Evolutionary conservation across 441 rosid species (phyloP).

Genomic region (Arabidopsis lyrata): DNA sequence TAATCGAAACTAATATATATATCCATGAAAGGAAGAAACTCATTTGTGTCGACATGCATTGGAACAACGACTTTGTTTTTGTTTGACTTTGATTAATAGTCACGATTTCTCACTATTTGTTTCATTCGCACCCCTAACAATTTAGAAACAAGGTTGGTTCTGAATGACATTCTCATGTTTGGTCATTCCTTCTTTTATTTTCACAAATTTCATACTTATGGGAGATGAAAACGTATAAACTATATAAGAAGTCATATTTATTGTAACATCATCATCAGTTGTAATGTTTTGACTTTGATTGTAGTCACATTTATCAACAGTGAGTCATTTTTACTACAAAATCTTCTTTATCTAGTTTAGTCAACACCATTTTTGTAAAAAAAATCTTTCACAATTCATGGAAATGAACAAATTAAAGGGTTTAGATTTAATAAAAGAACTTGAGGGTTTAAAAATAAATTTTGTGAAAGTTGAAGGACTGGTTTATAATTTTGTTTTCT

Average conservation of each 20-base stretch:
- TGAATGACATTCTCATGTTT: slow-evolving; percentile 10
- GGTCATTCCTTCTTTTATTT: background rate
- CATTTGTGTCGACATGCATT: slow-evolving; percentile 30
- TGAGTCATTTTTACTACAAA: background rate
- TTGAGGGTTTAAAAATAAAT: background rate
- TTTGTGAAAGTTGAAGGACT: background rate
- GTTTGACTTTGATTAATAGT: slow-evolving; percentile 33
- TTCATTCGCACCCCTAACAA: background rate
- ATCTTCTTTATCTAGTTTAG: background rate
- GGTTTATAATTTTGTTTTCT: background rate
- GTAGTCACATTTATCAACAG: background rate
- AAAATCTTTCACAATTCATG: background rate
- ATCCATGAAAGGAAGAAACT: slow-evolving; percentile 22
- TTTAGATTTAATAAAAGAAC: background rate
- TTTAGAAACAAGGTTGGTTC: slow-evolving; percentile 16
- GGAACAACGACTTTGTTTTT: slow-evolving; percentile 19
- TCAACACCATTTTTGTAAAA: background rate
- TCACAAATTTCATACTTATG: background rate
- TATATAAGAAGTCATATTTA: background rate
- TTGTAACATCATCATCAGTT: background rate
- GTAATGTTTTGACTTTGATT: background rate
- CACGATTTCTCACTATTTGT: background rate
- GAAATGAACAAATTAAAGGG: too few species aligned
- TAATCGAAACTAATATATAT: slow-evolving; percentile 14
- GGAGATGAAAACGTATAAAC: background rate